Base-by-base conservation (phyloP, 257 asterid species). In the Vinca minor region DNA sequence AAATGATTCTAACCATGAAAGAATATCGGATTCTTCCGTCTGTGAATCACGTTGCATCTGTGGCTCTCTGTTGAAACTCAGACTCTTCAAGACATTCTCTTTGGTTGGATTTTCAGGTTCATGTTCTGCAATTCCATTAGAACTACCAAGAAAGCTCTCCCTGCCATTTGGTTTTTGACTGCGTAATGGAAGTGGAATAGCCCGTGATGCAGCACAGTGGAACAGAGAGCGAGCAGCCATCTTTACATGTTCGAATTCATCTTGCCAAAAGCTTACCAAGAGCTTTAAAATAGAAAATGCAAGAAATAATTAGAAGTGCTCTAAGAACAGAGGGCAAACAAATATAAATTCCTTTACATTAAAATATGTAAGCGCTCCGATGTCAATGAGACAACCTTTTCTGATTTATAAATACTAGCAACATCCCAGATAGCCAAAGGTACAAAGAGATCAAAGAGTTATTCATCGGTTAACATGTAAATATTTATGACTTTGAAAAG, bases 191-290 rank as follows among this genome's bases (percentile, higher is more conserved):
- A 39, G 74, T n/a, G 98, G 98, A 69, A 89, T 82, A 67, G 95
- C 85, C 67, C 98, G 89, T 44, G 98, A 87, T 73, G 96, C 98
- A 73, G 97, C 95, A 81, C 97, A 92, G 29, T 92, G 97, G 72
- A 92, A 92, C 72, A 92, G 79, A 70, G 98, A 87, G 60, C 96
- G 96, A 69, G 98, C 96, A 74, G 96, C 96, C 97, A 92, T 85
- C 78, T 81, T 87, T 66, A 92, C 94, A 75, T 89, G 98, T 71
- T 92, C 96, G 62, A 78, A 78, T 74, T 92, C 95, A 45, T 85
- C 85, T 85, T 87, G 97, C 98, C 98, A 92, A 76, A 89, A 92
- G 93, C 98, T 87, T 71, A 84, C 98, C 77, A 92, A 68, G 73
- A 92, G 87, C 98, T 92, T 87, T 69, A 58, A 72, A 74, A 67